Evolutionary conservation across 2,329 filamentous ascomycete genomes (phyloP).

Genomic region (Plenodomus lindquistii): DNA sequence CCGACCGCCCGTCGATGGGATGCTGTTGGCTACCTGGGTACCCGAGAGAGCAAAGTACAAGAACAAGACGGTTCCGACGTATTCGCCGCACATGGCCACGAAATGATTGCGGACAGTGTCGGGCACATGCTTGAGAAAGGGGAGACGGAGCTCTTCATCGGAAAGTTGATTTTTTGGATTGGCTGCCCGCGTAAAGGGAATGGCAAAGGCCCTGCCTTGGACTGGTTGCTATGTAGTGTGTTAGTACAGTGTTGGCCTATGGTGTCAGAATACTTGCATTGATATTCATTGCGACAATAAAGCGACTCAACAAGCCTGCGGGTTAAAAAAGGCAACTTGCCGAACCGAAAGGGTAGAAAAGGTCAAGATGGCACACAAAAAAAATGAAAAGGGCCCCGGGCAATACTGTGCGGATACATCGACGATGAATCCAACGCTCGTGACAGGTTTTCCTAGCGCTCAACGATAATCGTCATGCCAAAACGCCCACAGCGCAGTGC

Average conservation of each 20-base stretch:
- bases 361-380: too few relatives aligned
- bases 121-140: slow-evolving; percentile 10
- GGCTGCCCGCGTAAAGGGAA: slow-evolving; percentile 18
- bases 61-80: slow-evolving; percentile 47
- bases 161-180: slow-evolving; percentile 10
- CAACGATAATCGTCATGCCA: too few relatives aligned
- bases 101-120: slow-evolving; percentile 19
- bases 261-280: neutral
- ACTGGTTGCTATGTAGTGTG: slow-evolving; percentile 6
- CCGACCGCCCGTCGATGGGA: slow-evolving; percentile 20
- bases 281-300: neutral
- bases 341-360: too few relatives aligned
- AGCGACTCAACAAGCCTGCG: too few relatives aligned
- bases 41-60: slow-evolving; percentile 46
- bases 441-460: too few relatives aligned
- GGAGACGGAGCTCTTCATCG: slow-evolving; percentile 15
- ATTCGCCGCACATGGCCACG: slow-evolving; percentile 39
- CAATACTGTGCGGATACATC: too few relatives aligned
- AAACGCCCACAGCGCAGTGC: too few relatives aligned
- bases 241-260: neutral
- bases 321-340: too few relatives aligned
- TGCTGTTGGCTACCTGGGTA: slow-evolving; percentile 46
- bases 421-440: too few relatives aligned
- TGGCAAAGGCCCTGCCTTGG: slow-evolving; percentile 15
- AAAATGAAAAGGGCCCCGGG: too few relatives aligned